phyloP scores from a whole-genome alignment of 495 filamentous ascomycete species.

The Aspergillus conjunctus region DNA sequence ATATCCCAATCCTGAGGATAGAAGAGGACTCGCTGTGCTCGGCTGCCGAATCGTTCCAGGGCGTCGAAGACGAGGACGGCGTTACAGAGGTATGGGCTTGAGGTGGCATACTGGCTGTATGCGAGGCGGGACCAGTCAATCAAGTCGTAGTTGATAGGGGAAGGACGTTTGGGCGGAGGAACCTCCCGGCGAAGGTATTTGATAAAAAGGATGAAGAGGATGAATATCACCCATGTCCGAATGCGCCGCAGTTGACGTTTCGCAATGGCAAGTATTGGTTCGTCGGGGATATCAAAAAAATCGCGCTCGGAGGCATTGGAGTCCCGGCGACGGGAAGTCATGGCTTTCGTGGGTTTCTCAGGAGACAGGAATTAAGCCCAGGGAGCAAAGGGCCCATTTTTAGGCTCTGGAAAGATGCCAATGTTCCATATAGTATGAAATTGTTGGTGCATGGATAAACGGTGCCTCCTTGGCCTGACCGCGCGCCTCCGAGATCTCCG shows the following conservation, averaged over 20 bases:
- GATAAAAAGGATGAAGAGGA: slow-evolving; percentile 35
- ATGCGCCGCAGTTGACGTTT: slow-evolving; percentile 42
- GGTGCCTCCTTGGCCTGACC: too few species aligned
- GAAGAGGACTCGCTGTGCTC: slow-evolving; percentile 66
- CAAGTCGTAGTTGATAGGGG: slow-evolving; percentile 43
- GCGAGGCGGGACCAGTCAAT: slow-evolving; percentile 66
- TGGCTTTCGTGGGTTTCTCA: slow-evolving; percentile 1
- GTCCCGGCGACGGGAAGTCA: slow-evolving; percentile 28
- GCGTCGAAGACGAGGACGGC: slow-evolving; percentile 74
- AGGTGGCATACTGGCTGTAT: slow-evolving; percentile 73
- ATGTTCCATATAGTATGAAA: background rate
- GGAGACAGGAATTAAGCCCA: background rate
- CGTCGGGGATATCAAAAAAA: slow-evolving; percentile 50
- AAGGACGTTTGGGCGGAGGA: slow-evolving; percentile 28
- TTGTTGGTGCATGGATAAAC: background rate
- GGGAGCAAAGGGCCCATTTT: background rate
- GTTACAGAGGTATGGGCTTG: slow-evolving; percentile 71
- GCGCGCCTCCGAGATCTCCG: too few species aligned
- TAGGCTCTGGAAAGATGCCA: background rate
- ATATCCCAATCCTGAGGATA: slow-evolving; percentile 62
- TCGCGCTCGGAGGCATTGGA: slow-evolving; percentile 44
- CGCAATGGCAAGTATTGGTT: slow-evolving; percentile 32
- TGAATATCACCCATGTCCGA: slow-evolving; percentile 42
- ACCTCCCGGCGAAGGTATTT: slow-evolving; percentile 33
- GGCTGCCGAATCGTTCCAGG: slow-evolving; percentile 59